Evolutionary conservation across 768 basidiomycete genomes (phyloP), one percentile per base, ranked within the genome.

Genomic region (Bullera alba): DNA sequence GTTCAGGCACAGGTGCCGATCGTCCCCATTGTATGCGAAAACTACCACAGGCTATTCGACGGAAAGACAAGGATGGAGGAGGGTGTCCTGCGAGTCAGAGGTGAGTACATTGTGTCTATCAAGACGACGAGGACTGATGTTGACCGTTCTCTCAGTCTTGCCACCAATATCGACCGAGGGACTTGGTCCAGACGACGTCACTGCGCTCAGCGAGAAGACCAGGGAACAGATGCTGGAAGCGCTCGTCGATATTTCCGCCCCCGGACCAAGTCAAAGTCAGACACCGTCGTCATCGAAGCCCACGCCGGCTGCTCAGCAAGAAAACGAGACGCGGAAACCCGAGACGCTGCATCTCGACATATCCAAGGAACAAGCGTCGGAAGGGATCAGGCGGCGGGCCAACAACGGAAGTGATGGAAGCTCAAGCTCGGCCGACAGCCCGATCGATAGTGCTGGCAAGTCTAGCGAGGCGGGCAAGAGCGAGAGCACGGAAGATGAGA

Each of bases 1-100:
- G 79, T 97, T 22, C 84, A 91, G 73, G 83, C 88, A 12, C 81
- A 59, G 51, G 79, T 97, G 39, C 93, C 95, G 5, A 84, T 99
- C 63, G 80, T 87, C 26, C 93, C 95, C 5, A 80, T 99, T 45
- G 84, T 97, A 2, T 82, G 83, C 45, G 90, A 97, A 76, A 96
- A 96, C 72, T 99, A 97, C 70, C 87, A 87, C 79, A 75, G 80
- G 54, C 59, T 93, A 39, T 97, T 95, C 65, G 79, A 82, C 55
- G 84, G 84, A 29, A 75, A 82, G 35, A 51, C 56, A 5, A 44
- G 66, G 17, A 87, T 96, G 56, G 82, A 83, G 32, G 73, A 77
- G 22, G 93, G 93, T 0, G 79, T 77, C 8, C 76, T 97, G 55
- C 86, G 80, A 67, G 79, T 97, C 57, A 82, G 81, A 78, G 87